These are phyloP conservation scores for Polymyxa betae DNA, from an alignment of 208 protist genomes.

Conservation along the genomic window DNA sequence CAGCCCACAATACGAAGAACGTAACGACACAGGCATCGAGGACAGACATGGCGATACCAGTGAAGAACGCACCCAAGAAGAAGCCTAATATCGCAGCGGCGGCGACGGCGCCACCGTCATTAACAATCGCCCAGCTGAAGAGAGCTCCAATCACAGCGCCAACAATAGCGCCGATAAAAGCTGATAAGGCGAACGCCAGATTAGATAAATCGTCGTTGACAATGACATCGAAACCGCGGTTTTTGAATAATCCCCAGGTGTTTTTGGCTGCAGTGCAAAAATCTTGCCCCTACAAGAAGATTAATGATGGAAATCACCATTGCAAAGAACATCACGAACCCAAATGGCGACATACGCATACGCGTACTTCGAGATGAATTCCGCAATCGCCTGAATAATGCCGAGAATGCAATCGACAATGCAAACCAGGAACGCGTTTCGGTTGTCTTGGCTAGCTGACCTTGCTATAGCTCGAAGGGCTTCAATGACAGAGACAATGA, in stretches of 20 bases:
- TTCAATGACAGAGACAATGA: conserved; percentile 42
- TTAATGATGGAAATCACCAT: neutral
- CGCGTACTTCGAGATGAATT: conserved; percentile 53
- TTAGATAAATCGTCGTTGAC: conserved; percentile 36
- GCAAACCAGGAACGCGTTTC: neutral
- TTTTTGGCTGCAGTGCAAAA: conserved; percentile 22
- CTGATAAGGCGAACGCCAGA: neutral
- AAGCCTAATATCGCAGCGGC: neutral
- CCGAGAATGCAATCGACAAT: conserved; percentile 48
- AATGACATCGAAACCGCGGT: conserved; percentile 21
- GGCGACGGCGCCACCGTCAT: neutral
- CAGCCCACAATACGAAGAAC: conserved; percentile 49
- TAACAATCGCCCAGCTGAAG: neutral
- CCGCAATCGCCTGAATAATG: conserved; percentile 22
- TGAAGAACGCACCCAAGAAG: conserved; percentile 47
- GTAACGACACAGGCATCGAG: conserved; percentile 16
- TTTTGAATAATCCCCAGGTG: conserved; percentile 27
- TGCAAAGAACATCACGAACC: neutral
- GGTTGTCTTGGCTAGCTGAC: neutral
- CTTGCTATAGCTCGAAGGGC: neutral
- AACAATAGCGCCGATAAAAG: conserved; percentile 8
- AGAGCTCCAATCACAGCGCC: neutral
- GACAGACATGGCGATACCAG: conserved; percentile 34
- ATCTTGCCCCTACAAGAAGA: neutral
- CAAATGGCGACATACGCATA: conserved; percentile 57